Conservation (phyloP, 2,329 filamentous ascomycete genomes). For the Fusarium sp. region DNA sequence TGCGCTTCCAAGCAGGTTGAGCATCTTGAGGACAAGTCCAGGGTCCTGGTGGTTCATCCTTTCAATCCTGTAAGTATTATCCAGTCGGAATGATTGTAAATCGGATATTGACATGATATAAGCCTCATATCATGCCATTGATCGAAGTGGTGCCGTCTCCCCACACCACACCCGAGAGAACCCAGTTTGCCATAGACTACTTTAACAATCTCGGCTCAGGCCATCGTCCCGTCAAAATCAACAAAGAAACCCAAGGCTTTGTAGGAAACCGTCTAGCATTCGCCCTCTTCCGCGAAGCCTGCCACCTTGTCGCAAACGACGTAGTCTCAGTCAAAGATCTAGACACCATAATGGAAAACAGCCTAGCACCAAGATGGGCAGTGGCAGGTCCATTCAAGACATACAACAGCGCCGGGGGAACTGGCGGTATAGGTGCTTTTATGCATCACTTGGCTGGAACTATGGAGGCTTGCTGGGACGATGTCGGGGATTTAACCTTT, state of each 20-base stretch:
- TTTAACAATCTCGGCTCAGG: conserved; percentile 26
- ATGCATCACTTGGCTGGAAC: conserved; percentile 31
- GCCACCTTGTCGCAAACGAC: conserved; percentile 16
- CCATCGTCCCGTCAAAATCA: conserved; percentile 31
- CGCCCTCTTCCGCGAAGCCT: conserved; percentile 31
- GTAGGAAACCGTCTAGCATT: conserved; percentile 35
- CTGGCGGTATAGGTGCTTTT: conserved; percentile 34
- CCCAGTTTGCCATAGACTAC: conserved; percentile 28
- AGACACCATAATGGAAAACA: conserved; percentile 41
- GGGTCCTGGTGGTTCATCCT: conserved; percentile 33
- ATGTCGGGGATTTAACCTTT: conserved; percentile 18
- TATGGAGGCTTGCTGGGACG: conserved; percentile 35
- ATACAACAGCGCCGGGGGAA: conserved; percentile 38
- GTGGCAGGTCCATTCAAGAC: conserved; percentile 39
- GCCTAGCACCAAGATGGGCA: conserved; percentile 39
- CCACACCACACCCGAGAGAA: conserved; percentile 6
- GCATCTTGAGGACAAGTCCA: conserved; percentile 19
- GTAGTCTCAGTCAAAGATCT: conserved; percentile 48
- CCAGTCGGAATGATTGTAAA: no score
- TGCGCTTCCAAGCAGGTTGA: conserved; percentile 28
- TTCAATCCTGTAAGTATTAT: conserved; percentile 26
- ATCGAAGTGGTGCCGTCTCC: conserved; percentile 36
- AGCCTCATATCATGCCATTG: conserved; percentile 39
- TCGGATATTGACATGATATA: not conserved
- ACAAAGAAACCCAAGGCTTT: conserved; percentile 34